phyloP scores from a whole-genome alignment of 176 grass and related monocot genomes.

The Lolium multiflorum region DNA sequence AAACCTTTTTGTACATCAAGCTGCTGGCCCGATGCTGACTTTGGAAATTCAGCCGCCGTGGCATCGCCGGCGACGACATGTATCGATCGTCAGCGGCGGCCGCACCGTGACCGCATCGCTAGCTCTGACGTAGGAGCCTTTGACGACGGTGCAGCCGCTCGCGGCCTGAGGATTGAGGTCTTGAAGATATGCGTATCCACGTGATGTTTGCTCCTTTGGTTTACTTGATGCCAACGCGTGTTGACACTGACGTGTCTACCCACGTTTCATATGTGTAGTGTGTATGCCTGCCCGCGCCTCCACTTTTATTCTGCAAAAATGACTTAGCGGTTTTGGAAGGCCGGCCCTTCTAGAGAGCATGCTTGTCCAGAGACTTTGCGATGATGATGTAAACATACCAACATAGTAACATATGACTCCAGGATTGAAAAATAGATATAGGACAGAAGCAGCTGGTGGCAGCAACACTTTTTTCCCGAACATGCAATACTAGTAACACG shows the following conservation, averaged over 20 bases:
- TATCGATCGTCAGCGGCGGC: not conserved
- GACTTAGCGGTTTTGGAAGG: not conserved
- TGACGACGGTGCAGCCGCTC: not conserved
- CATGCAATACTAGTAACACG: too few species aligned
- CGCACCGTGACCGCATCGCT: not conserved
- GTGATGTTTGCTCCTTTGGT: not conserved
- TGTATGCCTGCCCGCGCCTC: not conserved
- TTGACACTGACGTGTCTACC: not conserved
- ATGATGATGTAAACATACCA: not conserved
- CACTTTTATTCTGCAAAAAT: not conserved
- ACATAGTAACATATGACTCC: not conserved
- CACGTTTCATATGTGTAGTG: too few species aligned
- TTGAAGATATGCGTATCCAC: not conserved
- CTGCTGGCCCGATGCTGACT: not conserved
- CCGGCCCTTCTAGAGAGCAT: not conserved
- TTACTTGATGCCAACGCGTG: not conserved
- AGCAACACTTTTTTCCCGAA: not conserved
- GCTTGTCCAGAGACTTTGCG: not conserved
- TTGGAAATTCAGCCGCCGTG: not conserved
- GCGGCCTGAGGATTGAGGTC: not conserved
- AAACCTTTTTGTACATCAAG: not conserved
- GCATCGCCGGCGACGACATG: conserved; percentile 20
- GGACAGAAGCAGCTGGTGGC: not conserved
- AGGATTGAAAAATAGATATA: not conserved
- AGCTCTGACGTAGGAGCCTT: not conserved